Evolutionary conservation across 768 basidiomycete species (phyloP), one percentile per base, ranked within the genome.

Genomic region (Russula abietina): DNA sequence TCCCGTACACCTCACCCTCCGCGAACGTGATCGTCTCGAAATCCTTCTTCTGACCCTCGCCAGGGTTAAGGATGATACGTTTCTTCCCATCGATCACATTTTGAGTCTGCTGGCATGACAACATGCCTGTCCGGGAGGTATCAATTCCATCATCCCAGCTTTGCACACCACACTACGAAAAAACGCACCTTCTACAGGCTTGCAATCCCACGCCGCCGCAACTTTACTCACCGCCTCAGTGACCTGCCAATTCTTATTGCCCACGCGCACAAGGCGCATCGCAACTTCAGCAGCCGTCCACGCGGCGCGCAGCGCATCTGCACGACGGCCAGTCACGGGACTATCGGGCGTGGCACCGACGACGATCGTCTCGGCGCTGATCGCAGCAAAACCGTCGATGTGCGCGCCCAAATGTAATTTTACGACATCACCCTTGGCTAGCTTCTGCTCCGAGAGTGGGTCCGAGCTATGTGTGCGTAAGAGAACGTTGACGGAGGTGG

Each of bases 31-130:
- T 82, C 59, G 86, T 80, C 70, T 98, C 93, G 64, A 90, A 89
- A 65, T 95, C 94, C 68, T 85, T 81, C 75, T 84, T 91, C 74
- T 95, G 93, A 50, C 79, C 76, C 64, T 94, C 89, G 43, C 81
- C 85, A 30, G 94, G 94, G 77, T 95, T 95, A 64, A 94, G 75
- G 67, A 98, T 92, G 72, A 98, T 86, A 32, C 93, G 83, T 79
- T 97, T 98, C 81, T 95, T 96, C 59, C 94, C 94, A 74, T 97
- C 94, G 68, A 96, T 93, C 64, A 93, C 85, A 70, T 94, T 92
- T 71, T 93, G 89, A n/a, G 85, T 81, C 74, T 96, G 93, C 73
- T 95, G 89, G 80, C 93, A 95, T 59, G 91, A 93, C 36, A 97
- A 83, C 93, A 94, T 95, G 60, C 94, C 91, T 93, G 62, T 22